phyloP scores from a whole-genome alignment of 1,284 basidiomycete genomes.

The Papiliotrema nemorosa region DNA sequence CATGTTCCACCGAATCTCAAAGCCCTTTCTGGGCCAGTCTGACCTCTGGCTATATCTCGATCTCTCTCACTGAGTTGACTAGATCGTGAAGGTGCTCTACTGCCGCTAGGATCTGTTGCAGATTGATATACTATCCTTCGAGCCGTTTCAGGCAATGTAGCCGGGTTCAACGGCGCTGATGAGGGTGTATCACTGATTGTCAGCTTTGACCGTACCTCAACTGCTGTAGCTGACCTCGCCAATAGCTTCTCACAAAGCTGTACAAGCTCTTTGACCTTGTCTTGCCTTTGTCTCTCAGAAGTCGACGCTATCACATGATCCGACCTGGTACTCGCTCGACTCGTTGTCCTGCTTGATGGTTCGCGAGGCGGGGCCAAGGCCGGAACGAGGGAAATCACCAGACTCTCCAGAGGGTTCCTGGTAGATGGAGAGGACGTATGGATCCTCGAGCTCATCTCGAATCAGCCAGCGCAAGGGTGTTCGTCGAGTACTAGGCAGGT shows the following conservation, averaged over 20 bases:
- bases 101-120: background rate
- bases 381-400: slow-evolving; percentile 4
- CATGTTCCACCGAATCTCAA: slow-evolving; percentile 31
- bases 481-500: no score
- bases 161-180: slow-evolving; percentile 9
- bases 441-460: background rate
- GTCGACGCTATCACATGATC: background rate
- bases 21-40: slow-evolving; percentile 23
- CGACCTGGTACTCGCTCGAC: slow-evolving; percentile 1
- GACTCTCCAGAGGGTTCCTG: slow-evolving; percentile 7
- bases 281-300: slow-evolving; percentile 24
- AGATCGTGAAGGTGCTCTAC: background rate
- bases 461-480: no score
- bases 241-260: slow-evolving; percentile 40
- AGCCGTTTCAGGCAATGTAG: slow-evolving; percentile 4
- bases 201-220: no score
- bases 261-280: slow-evolving; percentile 38
- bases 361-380: slow-evolving; percentile 2
- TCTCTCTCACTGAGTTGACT: background rate
- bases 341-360: background rate
- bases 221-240: slow-evolving; percentile 23
- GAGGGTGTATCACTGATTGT: slow-evolving; percentile 17
- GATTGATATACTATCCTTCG: slow-evolving; percentile 4
- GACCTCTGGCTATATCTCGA: background rate
- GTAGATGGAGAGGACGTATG: background rate